phyloP scores from a whole-genome alignment of 2,329 filamentous ascomycete species.

The Dothistroma septosporum region DNA sequence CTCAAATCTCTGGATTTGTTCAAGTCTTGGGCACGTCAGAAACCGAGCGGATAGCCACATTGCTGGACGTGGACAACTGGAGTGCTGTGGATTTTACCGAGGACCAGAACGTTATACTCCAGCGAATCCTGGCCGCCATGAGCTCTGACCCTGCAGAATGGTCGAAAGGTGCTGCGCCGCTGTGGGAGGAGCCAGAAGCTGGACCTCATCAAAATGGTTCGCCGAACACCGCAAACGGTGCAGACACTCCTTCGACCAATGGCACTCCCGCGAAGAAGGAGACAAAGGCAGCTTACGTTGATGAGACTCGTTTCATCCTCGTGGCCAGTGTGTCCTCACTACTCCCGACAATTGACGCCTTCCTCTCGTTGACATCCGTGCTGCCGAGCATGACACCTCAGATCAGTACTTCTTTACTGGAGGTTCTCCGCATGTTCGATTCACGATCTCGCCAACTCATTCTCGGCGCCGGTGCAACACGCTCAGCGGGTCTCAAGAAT shows the following conservation, averaged over 20 bases:
- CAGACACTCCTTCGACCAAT: conserved; percentile 7
- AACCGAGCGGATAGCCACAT: conserved; percentile 68
- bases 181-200: conserved; percentile 44
- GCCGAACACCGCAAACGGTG: conserved; percentile 3
- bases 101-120: conserved; percentile 56
- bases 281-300: conserved; percentile 61
- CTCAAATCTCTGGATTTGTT: conserved; percentile 77
- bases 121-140: conserved; percentile 64
- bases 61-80: conserved; percentile 80
- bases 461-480: conserved; percentile 85
- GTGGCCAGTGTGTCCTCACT: conserved; percentile 79
- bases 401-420: conserved; percentile 71
- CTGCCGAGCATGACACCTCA: conserved; percentile 88
- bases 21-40: conserved; percentile 65
- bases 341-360: conserved; percentile 74
- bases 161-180: conserved; percentile 52
- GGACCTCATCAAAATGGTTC: conserved; percentile 31
- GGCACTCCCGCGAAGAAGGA: conserved; percentile 17
- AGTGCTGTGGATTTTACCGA: conserved; percentile 70
- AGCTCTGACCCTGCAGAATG: conserved; percentile 66
- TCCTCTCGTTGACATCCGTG: conserved; percentile 74
- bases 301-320: conserved; percentile 79
- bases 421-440: conserved; percentile 91
- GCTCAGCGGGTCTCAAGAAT: conserved; percentile 84
- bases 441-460: conserved; percentile 95